phyloP scores from a whole-genome alignment of 2,329 filamentous ascomycete genomes.

The Massarina eburnea region DNA sequence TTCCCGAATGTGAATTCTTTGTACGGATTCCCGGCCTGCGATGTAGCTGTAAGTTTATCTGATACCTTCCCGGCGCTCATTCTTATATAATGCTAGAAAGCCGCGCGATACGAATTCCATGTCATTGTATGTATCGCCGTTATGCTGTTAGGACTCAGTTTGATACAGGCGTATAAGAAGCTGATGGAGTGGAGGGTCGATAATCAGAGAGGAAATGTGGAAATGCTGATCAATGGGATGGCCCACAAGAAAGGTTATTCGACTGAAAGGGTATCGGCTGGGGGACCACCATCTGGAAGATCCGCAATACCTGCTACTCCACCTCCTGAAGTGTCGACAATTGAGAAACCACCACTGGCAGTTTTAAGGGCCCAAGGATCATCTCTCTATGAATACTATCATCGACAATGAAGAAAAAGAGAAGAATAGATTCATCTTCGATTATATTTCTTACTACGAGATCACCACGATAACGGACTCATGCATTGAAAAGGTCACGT shows the following conservation, averaged over 20 bases:
- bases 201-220: background rate
- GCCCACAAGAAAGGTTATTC: no score
- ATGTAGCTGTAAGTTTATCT: conserved; percentile 9
- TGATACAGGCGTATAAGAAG: conserved; percentile 5
- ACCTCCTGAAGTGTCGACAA: background rate
- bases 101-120: conserved; percentile 2
- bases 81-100: background rate
- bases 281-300: no score
- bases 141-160: conserved; percentile 2
- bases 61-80: background rate
- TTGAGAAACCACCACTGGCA: background rate
- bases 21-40: conserved; percentile 14
- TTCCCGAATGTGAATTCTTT: conserved; percentile 2
- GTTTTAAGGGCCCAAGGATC: background rate
- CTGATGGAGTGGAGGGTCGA: conserved; percentile 2
- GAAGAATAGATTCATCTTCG: no score
- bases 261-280: no score
- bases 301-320: no score
- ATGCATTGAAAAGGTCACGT: no score
- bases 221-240: background rate
- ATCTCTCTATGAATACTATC: background rate
- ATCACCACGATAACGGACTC: no score
- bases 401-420: background rate
- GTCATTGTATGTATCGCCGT: conserved; percentile 4
- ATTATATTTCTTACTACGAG: no score